Evolutionary conservation across 139 green algal genomes (phyloP), one percentile per base, ranked within the genome.

Genomic region (Picochlorum sp.): DNA sequence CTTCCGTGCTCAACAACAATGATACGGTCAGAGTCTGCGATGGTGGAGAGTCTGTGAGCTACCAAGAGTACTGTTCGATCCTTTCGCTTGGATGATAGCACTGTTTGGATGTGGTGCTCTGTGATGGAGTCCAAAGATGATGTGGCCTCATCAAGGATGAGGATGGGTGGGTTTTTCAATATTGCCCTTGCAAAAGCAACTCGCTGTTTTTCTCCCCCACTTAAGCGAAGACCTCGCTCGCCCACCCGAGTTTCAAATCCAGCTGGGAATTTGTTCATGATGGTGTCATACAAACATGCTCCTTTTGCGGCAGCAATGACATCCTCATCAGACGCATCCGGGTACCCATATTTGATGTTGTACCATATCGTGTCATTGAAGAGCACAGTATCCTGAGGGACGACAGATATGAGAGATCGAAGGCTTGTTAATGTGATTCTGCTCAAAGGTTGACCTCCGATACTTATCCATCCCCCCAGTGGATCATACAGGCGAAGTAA

Each of bases 341-440:
- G 37, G 20, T 81, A 76, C 9, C 83, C 85, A 38, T 90, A 92
- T 44, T 49, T 62, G 45, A 95, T 95, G 75, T 97, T 95, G 76
- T 94, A 87, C 15, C 79, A 81, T 34, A 98, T 90, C 34, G 80
- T 90, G 61, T 96, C 90, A 66, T 97, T 96, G 84, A 98, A 98
- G 6, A 98, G 81, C 38, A 95, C 85, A 69, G 90, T 83, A 74
- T 97, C 90, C 73, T 96, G 89, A 8, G 64, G 71, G 24, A 78
- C 56, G 10, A 79, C 73, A 34, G 82, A 31, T 57, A 92, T 77
- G 7, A 70, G 62, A 0, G 20, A 23, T 3, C 82, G 67, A 58
- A 90, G 71, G 6, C 70, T 85, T 11, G 47, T 15, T 68, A 91
- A 86, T 16, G 80, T 96, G 26, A 96, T 77, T 30, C 69, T 20